Evolutionary conservation across 108 stramenopile genomes (phyloP), one percentile per base, ranked within the genome.

Genomic region (Nitzschia sp.): DNA sequence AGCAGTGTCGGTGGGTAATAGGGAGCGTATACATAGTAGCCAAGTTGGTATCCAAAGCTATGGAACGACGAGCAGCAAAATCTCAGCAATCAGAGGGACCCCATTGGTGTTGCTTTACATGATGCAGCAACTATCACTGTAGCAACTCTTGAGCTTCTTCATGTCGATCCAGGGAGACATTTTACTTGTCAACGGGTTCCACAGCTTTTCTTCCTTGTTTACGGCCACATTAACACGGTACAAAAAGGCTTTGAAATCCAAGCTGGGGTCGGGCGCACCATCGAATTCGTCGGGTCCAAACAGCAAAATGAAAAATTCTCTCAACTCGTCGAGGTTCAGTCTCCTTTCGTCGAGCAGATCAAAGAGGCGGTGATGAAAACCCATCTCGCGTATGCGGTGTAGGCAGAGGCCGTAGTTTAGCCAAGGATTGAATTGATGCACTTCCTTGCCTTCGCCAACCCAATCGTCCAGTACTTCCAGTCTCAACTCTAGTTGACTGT

Each of bases 391-490:
- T 54, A 91, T 72, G 26, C 88, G 66, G 75, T 97, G 97, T 49
- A 97, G 38, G 1, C 91, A 84, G 19, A 94, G 75, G 17, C 71
- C 85, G 74, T 97, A 97, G 49, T 89, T 95, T n/a, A 97, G 61
- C 94, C 94, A 97, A 17, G 79, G 77, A 65, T 97, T 96, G 58
- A 85, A 68, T 54, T 88, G 79, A 48, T 80, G 54, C 1, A 97
- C 91, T 77, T 94, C 95, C 3, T 74, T 47, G 8, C 90, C 93
- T 75, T 97, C 94, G n/a, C 79, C 87, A 1, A 68, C 29, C 48
- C 91, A 85, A 70, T 95, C 96, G 60, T 97, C 96, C 31, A 95
- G 56, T 1, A 97, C 92, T 48, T 97, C 96, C 61, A 95, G 45
- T 29, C 77, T 81, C 27, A 95, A 53, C 76, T 94, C 94, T 35